Evolutionary conservation across 495 filamentous ascomycete genomes (phyloP), one percentile per base, ranked within the genome.

Genomic region (Penicillium antarcticum): DNA sequence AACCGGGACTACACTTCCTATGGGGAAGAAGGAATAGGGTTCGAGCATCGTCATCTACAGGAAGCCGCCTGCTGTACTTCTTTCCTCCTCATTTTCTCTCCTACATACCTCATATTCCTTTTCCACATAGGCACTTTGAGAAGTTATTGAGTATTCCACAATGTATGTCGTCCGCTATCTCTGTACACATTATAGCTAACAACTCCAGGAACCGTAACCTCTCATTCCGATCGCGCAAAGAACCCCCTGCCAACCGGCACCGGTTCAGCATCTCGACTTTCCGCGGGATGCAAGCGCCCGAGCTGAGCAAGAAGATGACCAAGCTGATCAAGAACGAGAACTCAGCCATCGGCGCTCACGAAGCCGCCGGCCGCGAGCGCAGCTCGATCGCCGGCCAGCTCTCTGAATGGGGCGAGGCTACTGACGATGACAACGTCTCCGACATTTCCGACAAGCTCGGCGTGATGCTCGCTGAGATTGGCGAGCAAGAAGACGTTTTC

Each of bases 321-420:
- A 87, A 85, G 45, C 79, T 97, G 39, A 94, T 98, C 76, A 98
- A 98, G 69, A 86, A 84, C 45, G 86, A 91, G 67, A 96, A 95
- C 76, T 75, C 84, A 57, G 84, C 88, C 11, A 91, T 97, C 58
- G 74, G 82, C 29, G 87, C 87, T 42, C 86, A 97, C 68, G 88
- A 95, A 69, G 65, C 82, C 1, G 94, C 94, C 9, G 87, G 82
- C 17, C 84, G 84, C 41, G 90, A 94, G 69, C 88, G 90, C 48
- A 70, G 88, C 33, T 82, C 85, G 13, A 87, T 96, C 59, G 92
- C 92, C 8, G 81, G 83, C 2, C 91, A 97, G 72, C 81, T 98
- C n/a, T 92, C 88, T 5, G 94, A 96, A 48, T 97, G 95, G 95
- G 95, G 94, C 45, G 91, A 96, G 66, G 80, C 85, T 36, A 94